Evolutionary conservation across 768 basidiomycete genomes (phyloP).

Genomic region (Termitomyces sp.): DNA sequence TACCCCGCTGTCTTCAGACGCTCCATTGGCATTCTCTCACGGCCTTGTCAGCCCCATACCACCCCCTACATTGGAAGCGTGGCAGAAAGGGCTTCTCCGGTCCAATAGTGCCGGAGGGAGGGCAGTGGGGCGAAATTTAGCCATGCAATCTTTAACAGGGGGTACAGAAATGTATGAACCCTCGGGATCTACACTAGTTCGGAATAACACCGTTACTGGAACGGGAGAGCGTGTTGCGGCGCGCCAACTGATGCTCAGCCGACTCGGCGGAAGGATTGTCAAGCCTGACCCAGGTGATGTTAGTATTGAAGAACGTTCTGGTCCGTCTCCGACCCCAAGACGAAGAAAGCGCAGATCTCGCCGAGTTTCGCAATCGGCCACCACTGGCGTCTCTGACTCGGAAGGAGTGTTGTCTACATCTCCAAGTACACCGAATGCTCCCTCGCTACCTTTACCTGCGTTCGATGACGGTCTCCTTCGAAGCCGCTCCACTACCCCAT

Average conservation of each 20-base stretch:
- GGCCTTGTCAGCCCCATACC: constrained; percentile 63
- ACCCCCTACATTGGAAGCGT: constrained; percentile 71
- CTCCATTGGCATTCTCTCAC: constrained; percentile 53
- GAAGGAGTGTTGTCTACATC: constrained; percentile 39
- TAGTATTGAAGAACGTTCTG: constrained; percentile 52
- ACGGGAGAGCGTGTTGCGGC: constrained; percentile 68
- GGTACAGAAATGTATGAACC: constrained; percentile 63
- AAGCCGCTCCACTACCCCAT: constrained; percentile 38
- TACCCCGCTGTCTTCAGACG: constrained; percentile 47
- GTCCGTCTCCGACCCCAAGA: constrained; percentile 44
- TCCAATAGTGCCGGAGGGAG: constrained; percentile 85
- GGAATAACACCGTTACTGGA: constrained; percentile 81
- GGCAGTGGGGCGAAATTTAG: constrained; percentile 59
- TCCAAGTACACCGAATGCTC: constrained; percentile 57
- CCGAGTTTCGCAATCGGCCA: constrained; percentile 36
- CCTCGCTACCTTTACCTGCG: constrained; percentile 45
- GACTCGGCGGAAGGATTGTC: constrained; percentile 51
- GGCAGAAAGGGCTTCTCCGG: constrained; percentile 75
- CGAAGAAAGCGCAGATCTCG: constrained; percentile 55
- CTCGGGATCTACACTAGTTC: constrained; percentile 45
- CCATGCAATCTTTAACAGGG: constrained; percentile 83
- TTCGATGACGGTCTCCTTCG: constrained; percentile 32
- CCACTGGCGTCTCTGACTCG: constrained; percentile 47
- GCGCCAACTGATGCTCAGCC: constrained; percentile 59
- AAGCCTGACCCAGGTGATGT: constrained; percentile 59